Conservation (phyloP, 257 asterid species). For the Solanum corneliomulleri region DNA sequence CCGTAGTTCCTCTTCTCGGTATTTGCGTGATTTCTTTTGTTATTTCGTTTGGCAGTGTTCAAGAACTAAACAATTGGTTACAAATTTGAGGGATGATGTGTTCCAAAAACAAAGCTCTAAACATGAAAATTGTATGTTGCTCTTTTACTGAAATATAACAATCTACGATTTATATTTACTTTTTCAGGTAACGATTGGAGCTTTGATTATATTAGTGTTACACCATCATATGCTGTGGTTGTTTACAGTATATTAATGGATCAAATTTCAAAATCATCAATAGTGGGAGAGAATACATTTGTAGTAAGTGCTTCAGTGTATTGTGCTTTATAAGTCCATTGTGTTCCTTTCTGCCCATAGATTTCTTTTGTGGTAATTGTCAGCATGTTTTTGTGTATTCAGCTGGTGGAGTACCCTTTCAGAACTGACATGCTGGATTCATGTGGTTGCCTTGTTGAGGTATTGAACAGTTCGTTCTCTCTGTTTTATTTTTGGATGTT, state of each 20-base stretch:
- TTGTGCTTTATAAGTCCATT: not conserved
- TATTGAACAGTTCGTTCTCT: constrained; percentile 7
- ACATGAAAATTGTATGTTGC: not conserved
- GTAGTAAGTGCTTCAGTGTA: constrained; percentile 37
- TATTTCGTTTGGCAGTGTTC: not conserved
- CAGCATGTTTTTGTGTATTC: not conserved
- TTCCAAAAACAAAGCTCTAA: not conserved
- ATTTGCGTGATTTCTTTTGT: not conserved
- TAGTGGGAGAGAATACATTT: constrained; percentile 75
- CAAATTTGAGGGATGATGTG: not conserved
- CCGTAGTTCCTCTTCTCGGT: not conserved
- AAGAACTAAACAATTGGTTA: not conserved
- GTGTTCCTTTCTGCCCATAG: constrained; percentile 1
- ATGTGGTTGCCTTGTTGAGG: constrained; percentile 67
- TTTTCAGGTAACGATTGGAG: constrained; percentile 47
- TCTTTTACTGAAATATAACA: not conserved
- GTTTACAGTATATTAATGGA: constrained; percentile 70
- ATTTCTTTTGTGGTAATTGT: not conserved
- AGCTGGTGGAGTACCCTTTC: constrained; percentile 89
- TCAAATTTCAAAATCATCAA: constrained; percentile 60
- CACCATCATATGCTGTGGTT: constrained; percentile 88
- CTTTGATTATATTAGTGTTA: constrained; percentile 82
- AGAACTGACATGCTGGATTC: constrained; percentile 81
- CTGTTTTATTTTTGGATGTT: not conserved
- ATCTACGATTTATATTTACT: not conserved